A percentile compares a stretch with the other conserved stretches of the same genome.
Evolutionary conservation across 2,329 filamentous ascomycete species (phyloP).

Genomic region (Aspergillus oerlinghausenensis): DNA sequence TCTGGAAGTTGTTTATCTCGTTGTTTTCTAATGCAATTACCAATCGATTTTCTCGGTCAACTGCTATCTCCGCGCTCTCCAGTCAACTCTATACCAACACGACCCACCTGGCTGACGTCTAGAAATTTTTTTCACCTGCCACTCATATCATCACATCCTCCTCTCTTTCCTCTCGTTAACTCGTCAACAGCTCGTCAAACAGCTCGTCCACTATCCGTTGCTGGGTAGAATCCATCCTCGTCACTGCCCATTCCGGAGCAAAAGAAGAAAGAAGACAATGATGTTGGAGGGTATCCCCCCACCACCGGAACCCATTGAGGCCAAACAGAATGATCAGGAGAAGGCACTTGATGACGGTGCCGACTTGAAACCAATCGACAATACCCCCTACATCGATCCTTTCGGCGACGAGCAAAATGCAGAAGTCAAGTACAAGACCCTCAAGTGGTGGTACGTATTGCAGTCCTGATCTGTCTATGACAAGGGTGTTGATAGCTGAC

Average conservation of each 20-base stretch:
- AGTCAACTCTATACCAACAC: background rate
- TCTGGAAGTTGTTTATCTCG: background rate
- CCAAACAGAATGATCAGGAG: conserved; percentile 6
- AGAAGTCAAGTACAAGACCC: conserved; percentile 46
- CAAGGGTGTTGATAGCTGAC: conserved; percentile 31
- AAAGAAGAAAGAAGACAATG: conserved; percentile 3
- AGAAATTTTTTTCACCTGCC: background rate
- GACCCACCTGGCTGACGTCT: background rate
- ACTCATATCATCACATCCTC: background rate
- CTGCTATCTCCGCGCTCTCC: background rate
- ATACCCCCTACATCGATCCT: conserved; percentile 18
- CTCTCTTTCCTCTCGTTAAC: background rate
- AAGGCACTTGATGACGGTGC: conserved; percentile 4
- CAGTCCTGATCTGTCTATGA: background rate
- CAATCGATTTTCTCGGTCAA: background rate
- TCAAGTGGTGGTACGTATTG: conserved; percentile 35
- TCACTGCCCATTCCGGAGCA: background rate
- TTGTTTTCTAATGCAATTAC: background rate
- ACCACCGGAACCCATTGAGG: conserved; percentile 9
- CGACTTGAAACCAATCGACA: conserved; percentile 11
- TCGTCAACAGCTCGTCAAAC: background rate
- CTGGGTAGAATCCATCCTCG: background rate
- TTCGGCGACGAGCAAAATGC: conserved; percentile 30
- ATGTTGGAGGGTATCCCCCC: conserved; percentile 6
- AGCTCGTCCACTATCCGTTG: background rate